Base-by-base conservation (phyloP, 2,329 filamentous ascomycete species). In the Botryotinia narcissicola region DNA sequence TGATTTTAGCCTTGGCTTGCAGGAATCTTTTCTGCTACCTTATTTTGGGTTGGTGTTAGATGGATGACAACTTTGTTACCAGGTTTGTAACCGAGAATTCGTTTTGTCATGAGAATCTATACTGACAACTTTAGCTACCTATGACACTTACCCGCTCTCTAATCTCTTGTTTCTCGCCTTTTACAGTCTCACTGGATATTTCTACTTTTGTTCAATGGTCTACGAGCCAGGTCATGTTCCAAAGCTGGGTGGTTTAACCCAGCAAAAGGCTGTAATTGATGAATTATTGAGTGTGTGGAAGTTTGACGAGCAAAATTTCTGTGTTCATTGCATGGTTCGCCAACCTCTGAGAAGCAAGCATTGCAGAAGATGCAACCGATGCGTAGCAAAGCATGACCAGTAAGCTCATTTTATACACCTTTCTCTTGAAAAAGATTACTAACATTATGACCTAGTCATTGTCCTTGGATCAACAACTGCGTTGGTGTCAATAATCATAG, bases 401-500 rank as follows among this genome's bases (percentile, higher is more conserved):
- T 97, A 84, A 87, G 93, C 73, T 29, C 18, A 54, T n/a, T 32
- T 7, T 35, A 35, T 63, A 22, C 54, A 25, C 22, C 22, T 42
- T 44, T 46, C 1, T 42, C 7, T 57, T 37, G n/a, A 62, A 40
- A 3, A 4, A 9, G 22, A 18, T 57, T 16, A 25, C 35, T 73
- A 46, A 73, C 22, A 16, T 25, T 14, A 72, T 9, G 22, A 18
- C 29, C 44, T 73, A 97, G 94, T 80, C 96, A 99, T 81, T 99
- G 96, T 80, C 96, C 96, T 0, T 99, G 96, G 96, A 93, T 98
- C 37, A 93, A 97, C 83, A 98, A 98, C 83, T 99, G 96, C 79
- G 89, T 99, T 60, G 96, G 93, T 61, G 89, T 96, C 76, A 98
- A 98, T 84, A 99, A 98, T 82, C 93, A 98, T 80, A 91, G 96